These are phyloP conservation scores for Chrysanthemum makinoi DNA, from an alignment of 129 eudicot species.

Conservation along the genomic window DNA sequence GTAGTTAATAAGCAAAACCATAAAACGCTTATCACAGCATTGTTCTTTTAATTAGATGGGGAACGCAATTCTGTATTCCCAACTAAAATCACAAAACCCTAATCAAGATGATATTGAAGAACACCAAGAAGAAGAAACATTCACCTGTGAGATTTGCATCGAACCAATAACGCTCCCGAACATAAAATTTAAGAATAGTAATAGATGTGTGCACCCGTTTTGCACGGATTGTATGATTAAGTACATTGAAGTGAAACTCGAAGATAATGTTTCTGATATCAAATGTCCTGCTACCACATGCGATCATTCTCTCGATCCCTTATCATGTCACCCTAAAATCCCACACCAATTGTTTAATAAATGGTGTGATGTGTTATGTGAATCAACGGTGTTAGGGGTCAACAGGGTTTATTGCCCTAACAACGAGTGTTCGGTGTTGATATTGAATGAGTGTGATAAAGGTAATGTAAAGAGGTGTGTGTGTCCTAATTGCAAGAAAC, in stretches of 20 bases:
- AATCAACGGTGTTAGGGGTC: constrained; percentile 29
- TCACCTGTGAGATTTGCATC: constrained; percentile 60
- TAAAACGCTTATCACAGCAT: too few species aligned
- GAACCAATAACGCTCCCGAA: constrained; percentile 29
- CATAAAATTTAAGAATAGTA: constrained; percentile 18
- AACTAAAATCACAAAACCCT: background rate
- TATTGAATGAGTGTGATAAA: constrained; percentile 58
- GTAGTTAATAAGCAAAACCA: too few species aligned
- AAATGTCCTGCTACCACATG: constrained; percentile 44
- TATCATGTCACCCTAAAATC: constrained; percentile 28
- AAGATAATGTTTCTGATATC: constrained; percentile 36
- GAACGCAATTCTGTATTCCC: constrained; percentile 1
- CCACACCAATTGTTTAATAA: constrained; percentile 32
- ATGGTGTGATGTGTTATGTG: constrained; percentile 56
- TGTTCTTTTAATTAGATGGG: constrained; percentile 1
- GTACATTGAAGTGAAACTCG: constrained; percentile 43
- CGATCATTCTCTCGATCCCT: constrained; percentile 34
- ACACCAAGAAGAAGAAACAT: constrained; percentile 8
- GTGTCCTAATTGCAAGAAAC: constrained; percentile 48
- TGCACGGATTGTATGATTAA: constrained; percentile 48
- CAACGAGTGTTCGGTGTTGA: constrained; percentile 39
- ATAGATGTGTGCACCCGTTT: constrained; percentile 35
- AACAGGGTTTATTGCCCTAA: constrained; percentile 52
- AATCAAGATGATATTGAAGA: background rate
- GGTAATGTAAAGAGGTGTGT: constrained; percentile 13